Conservation (phyloP, 768 basidiomycete genomes). For the Candolleomyces efflorescens region DNA sequence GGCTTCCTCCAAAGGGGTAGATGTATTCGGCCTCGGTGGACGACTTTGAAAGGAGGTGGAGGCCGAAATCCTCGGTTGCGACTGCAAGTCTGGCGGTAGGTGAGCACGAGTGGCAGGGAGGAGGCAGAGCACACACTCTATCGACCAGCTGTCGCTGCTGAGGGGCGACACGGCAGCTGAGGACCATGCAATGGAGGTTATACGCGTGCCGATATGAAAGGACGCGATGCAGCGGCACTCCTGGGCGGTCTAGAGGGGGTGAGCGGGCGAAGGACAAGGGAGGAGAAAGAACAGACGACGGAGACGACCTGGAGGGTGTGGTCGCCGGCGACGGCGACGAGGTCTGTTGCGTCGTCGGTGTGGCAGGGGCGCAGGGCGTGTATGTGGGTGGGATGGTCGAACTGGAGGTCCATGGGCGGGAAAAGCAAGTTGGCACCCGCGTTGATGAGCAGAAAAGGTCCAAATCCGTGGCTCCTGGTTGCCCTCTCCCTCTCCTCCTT, state of each 20-base stretch:
- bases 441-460: slow-evolving; percentile 32
- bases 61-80: slow-evolving; percentile 63
- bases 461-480: slow-evolving; percentile 62
- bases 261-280: not conserved
- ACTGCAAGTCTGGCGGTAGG: slow-evolving; percentile 54
- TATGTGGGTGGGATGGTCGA: slow-evolving; percentile 58
- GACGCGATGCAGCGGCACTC: slow-evolving; percentile 53
- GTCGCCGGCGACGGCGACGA: slow-evolving; percentile 71
- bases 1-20: slow-evolving; percentile 73
- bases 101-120: slow-evolving; percentile 1
- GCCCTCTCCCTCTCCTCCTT: slow-evolving; percentile 54
- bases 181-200: slow-evolving; percentile 80
- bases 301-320: slow-evolving; percentile 68
- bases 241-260: slow-evolving; percentile 33
- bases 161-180: slow-evolving; percentile 64
- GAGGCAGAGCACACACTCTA: slow-evolving; percentile 52
- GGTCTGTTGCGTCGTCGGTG: slow-evolving; percentile 59
- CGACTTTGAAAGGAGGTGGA: slow-evolving; percentile 65
- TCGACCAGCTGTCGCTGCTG: slow-evolving; percentile 57
- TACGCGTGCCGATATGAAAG: slow-evolving; percentile 66
- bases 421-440: slow-evolving; percentile 2
- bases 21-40: slow-evolving; percentile 43
- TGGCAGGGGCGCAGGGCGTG: slow-evolving; percentile 60
- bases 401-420: slow-evolving; percentile 50
- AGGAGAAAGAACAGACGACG: slow-evolving; percentile 40